Evolutionary conservation across 768 basidiomycete species (phyloP).

Genomic region (Clitopilus passeckerianus): DNA sequence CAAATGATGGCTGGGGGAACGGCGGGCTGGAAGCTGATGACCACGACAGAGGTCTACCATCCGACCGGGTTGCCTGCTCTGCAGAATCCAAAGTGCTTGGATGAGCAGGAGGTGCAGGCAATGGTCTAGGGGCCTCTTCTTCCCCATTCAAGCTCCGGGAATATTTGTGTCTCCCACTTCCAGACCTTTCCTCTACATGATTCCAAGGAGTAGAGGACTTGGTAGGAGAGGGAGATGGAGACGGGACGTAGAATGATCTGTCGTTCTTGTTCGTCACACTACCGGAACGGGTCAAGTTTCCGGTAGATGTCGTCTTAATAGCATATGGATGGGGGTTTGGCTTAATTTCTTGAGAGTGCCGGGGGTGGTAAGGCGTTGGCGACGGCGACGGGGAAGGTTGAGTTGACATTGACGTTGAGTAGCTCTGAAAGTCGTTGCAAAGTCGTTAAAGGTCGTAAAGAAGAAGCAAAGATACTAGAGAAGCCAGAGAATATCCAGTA

Average conservation of each 20-base stretch:
- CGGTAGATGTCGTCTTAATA: slow-evolving; percentile 76
- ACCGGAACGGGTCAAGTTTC: slow-evolving; percentile 58
- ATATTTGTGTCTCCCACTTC: background rate
- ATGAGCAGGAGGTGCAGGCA: background rate
- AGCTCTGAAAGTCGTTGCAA: background rate
- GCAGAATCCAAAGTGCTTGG: background rate
- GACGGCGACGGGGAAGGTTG: slow-evolving; percentile 10
- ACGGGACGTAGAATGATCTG: slow-evolving; percentile 46
- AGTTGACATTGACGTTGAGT: background rate
- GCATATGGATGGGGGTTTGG: slow-evolving; percentile 79
- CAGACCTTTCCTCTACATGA: background rate
- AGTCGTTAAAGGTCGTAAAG: background rate
- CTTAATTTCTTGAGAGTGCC: slow-evolving; percentile 10
- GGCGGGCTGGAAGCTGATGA: background rate
- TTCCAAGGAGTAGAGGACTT: slow-evolving; percentile 8
- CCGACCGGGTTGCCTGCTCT: background rate
- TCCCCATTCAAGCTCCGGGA: background rate
- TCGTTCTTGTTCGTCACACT: slow-evolving; percentile 21
- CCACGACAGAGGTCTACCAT: background rate
- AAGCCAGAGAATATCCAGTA: background rate
- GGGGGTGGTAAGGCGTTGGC: slow-evolving; percentile 8
- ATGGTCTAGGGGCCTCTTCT: background rate
- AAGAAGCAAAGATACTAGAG: background rate
- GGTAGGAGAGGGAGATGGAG: slow-evolving; percentile 25
- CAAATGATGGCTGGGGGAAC: background rate